Evolutionary conservation across 2,329 filamentous ascomycete genomes (phyloP).

Genomic region (Macroventuria anomochaeta): DNA sequence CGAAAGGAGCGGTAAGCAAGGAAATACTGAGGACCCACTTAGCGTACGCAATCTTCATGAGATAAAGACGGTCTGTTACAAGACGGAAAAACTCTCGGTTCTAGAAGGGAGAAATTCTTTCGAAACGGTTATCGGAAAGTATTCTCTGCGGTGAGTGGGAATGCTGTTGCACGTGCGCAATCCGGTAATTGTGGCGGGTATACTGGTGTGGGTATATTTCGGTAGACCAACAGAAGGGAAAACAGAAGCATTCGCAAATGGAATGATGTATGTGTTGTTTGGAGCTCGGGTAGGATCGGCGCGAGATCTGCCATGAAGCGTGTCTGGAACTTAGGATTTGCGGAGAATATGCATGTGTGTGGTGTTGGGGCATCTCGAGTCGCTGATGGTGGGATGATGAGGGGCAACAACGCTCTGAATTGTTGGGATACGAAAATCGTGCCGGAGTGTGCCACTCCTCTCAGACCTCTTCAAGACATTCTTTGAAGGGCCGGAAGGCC

Average conservation of each 20-base stretch:
- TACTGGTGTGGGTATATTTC: neutral
- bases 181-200: constrained; percentile 2
- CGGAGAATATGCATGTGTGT: constrained; percentile 29
- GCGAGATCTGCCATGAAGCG: constrained; percentile 31
- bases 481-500: neutral
- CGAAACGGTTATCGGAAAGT: neutral
- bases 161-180: constrained; percentile 2
- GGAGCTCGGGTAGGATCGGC: constrained; percentile 31
- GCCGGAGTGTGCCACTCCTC: neutral
- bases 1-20: constrained; percentile 18
- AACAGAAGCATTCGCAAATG: neutral
- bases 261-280: constrained; percentile 3
- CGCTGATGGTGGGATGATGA: constrained; percentile 29
- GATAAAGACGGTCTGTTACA: neutral
- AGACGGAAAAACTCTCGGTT: constrained; percentile 7
- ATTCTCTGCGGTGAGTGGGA: neutral
- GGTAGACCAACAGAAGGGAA: neutral
- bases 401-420: constrained; percentile 18
- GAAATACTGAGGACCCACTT: constrained; percentile 6
- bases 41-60: constrained; percentile 5
- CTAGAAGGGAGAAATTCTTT: neutral
- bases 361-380: constrained; percentile 5
- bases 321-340: constrained; percentile 28
- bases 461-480: neutral
- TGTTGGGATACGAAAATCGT: constrained; percentile 1